phyloP scores from a whole-genome alignment of 2,329 filamentous ascomycete genomes.

The Xylariaceae sp. region DNA sequence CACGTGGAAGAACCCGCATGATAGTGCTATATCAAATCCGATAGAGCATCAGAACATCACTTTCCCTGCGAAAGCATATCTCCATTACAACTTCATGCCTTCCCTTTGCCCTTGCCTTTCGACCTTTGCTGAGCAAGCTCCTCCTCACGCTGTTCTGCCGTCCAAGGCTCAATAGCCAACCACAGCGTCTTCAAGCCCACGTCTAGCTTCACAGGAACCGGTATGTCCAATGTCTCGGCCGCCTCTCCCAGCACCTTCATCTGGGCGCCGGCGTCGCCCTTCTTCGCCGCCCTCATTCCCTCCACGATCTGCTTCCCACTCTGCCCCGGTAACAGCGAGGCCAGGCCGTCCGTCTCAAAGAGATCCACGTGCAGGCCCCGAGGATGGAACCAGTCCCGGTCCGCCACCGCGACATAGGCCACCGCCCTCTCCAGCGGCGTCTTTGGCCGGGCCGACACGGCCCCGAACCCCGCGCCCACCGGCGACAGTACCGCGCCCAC shows the following conservation, averaged over 20 bases:
- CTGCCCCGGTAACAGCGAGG: constrained; percentile 12
- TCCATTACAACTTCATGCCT: too few relatives aligned
- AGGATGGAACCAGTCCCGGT: constrained; percentile 37
- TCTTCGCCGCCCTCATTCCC: constrained; percentile 24
- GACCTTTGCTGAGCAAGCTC: background rate
- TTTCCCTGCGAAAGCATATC: too few relatives aligned
- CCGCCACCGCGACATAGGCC: constrained; percentile 38
- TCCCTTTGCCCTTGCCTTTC: background rate
- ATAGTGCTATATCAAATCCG: too few relatives aligned
- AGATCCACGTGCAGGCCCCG: constrained; percentile 29
- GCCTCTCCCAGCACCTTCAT: constrained; percentile 14
- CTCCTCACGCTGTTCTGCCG: constrained; percentile 1
- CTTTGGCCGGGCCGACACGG: constrained; percentile 33
- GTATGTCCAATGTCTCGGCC: constrained; percentile 21
- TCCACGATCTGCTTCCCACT: constrained; percentile 35
- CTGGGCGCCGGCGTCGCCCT: constrained; percentile 12
- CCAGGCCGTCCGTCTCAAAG: background rate
- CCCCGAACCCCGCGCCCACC: constrained; percentile 30
- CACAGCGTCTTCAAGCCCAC: constrained; percentile 28
- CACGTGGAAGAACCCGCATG: too few relatives aligned
- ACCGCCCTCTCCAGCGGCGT: constrained; percentile 37
- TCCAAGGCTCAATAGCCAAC: constrained; percentile 27
- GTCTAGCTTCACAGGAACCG: constrained; percentile 7
- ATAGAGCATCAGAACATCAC: too few relatives aligned
- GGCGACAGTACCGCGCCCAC: constrained; percentile 31